Base-by-base conservation (phyloP, 768 basidiomycete genomes). In the Favolaschia claudopus region DNA sequence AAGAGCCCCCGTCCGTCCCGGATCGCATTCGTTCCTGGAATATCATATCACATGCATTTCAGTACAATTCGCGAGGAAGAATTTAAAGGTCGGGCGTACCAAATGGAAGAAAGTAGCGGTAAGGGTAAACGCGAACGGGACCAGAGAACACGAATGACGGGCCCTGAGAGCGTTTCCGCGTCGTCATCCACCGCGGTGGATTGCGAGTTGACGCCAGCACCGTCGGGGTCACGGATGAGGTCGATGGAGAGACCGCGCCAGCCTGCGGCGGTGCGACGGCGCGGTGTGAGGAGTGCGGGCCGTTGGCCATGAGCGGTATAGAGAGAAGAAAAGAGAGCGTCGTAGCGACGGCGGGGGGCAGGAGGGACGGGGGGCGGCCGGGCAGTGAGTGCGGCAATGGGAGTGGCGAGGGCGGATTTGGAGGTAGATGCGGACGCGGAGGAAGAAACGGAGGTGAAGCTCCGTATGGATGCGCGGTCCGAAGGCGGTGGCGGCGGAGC, bases 161-260 rank as follows among this genome's bases (percentile, higher is more conserved):
- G 42, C 13, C 55, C 47, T 33, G 55, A 28, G 20, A 60, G 55
- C 56, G 50, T 24, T 31, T 54, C 54, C 47, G 64, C 64, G 3
- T 46, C 62, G 22, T 66, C 56, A 17, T 58, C 45, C 31, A 56
- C 27, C 51, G 55, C 36, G 29, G 51, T 55, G 7, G 38, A n/a
- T n/a, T n/a, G 47, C 29, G 64, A 43, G 7, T 62, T 39, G 48
- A 72, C 69, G 33, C 76, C 78, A 31, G 78, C n/a, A n/a, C n/a
- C n/a, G n/a, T n/a, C 79, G 3, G 75, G 72, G 54, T 74, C 77
- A 12, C 83, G 82, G 49, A 87, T 85, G 49, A 88, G 72, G 69
- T 91, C 90, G 27, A 91, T 84, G 1, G 89, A 89, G 36, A 89
- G 68, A 9, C 86, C 89, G 39, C 89, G 77, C 91, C 91, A 93